Conservation (phyloP, 2,329 filamentous ascomycete species). For the Teratosphaeria destructans region DNA sequence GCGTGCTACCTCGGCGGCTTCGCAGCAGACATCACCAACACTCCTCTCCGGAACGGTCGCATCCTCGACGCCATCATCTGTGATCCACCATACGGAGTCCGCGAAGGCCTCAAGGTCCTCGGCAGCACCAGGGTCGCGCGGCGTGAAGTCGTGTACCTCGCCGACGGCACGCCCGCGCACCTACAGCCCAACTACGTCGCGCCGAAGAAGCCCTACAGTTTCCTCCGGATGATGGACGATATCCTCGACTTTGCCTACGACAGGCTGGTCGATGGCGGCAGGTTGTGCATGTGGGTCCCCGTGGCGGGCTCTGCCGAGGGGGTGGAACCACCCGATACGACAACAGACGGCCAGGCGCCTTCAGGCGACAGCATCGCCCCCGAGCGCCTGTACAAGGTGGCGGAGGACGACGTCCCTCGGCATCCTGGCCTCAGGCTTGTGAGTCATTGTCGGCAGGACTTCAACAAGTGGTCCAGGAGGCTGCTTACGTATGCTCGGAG, state of each 20-base stretch:
- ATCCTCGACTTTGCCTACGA: constrained; percentile 72
- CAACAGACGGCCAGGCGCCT: constrained; percentile 4
- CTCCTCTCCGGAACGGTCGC: constrained; percentile 48
- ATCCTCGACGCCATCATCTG: constrained; percentile 81
- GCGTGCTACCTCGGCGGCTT: constrained; percentile 65
- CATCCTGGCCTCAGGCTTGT: constrained; percentile 67
- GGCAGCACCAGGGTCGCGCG: constrained; percentile 54
- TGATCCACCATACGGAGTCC: constrained; percentile 90
- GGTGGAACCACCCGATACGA: constrained; percentile 41
- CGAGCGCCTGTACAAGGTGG: background rate
- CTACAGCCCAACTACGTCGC: constrained; percentile 65
- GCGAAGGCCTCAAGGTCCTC: constrained; percentile 82
- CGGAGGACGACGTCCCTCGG: constrained; percentile 58
- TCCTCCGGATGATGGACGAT: constrained; percentile 80
- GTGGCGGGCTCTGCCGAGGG: constrained; percentile 50
- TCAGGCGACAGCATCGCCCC: constrained; percentile 42
- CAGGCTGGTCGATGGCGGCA: constrained; percentile 66
- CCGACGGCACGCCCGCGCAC: constrained; percentile 60
- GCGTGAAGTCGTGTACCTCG: constrained; percentile 46
- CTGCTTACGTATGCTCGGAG: constrained; percentile 76
- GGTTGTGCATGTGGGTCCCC: constrained; percentile 95
- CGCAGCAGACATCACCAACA: constrained; percentile 78
- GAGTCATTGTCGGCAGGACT: constrained; percentile 70
- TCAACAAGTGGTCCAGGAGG: constrained; percentile 86
- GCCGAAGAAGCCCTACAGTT: constrained; percentile 86